Conservation (phyloP, 2,329 filamentous ascomycete genomes). For the Xylariaceae sp. region DNA sequence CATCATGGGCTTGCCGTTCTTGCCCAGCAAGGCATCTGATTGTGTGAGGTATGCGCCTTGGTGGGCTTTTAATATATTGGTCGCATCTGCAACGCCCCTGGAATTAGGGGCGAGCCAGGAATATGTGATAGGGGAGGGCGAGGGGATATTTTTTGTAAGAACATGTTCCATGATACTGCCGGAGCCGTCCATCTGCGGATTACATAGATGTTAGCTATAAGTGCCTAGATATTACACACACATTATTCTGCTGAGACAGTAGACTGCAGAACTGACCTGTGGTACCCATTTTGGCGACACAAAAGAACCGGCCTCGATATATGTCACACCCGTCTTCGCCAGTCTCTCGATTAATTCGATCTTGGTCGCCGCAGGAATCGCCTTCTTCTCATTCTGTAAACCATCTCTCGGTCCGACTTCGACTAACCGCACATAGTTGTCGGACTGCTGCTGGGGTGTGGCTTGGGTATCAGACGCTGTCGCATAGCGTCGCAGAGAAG, state of each 20-base stretch:
- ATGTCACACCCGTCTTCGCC: conserved; percentile 50
- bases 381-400: conserved; percentile 60
- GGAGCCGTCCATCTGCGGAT: conserved; percentile 68
- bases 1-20: conserved; percentile 44
- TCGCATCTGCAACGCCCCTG: conserved; percentile 64
- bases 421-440: conserved; percentile 44
- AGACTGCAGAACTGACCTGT: conserved; percentile 43
- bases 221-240: neutral
- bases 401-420: conserved; percentile 67
- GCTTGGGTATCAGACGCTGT: conserved; percentile 30
- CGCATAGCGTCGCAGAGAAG: conserved; percentile 26
- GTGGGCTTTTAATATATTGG: conserved; percentile 48
- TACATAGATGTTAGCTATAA: conserved; percentile 13
- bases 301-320: conserved; percentile 63
- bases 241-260: neutral
- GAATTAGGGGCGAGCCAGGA: conserved; percentile 76
- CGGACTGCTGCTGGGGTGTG: conserved; percentile 16
- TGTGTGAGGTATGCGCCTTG: conserved; percentile 47
- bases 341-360: conserved; percentile 57
- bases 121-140: conserved; percentile 59
- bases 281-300: conserved; percentile 64
- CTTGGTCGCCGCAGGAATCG: conserved; percentile 55
- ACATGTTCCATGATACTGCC: conserved; percentile 67
- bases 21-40: conserved; percentile 37
- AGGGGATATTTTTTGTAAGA: conserved; percentile 50